These are phyloP conservation scores for Hemisphaericaspora subhashii DNA, from an alignment of 1,139 yeast genomes.

Conservation along the genomic window DNA sequence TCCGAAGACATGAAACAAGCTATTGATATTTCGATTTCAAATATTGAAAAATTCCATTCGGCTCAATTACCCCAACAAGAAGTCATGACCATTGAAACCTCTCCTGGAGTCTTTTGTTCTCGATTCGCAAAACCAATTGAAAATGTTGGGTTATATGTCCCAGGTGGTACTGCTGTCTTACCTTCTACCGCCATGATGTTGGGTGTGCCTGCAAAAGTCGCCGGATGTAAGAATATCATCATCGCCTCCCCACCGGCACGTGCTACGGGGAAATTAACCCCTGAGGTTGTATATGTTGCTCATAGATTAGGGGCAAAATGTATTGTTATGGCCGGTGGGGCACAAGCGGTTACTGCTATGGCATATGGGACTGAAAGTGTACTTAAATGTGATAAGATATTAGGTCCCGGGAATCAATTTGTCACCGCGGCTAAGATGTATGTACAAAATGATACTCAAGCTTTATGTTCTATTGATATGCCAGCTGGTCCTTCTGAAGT, in stretches of 20 bases:
- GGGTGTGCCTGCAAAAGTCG: conserved; percentile 99
- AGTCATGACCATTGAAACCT: conserved; percentile 82
- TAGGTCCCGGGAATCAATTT: conserved; percentile 99
- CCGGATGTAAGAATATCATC: conserved; percentile 92
- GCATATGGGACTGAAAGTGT: conserved; percentile 95
- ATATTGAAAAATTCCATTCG: conserved; percentile 87
- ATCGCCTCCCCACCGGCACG: conserved; percentile 97
- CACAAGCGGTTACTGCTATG: conserved; percentile 98
- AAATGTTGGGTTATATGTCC: conserved; percentile 91
- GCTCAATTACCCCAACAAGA: conserved; percentile 79
- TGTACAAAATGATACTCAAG: conserved; percentile 93
- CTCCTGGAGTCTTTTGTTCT: conserved; percentile 91
- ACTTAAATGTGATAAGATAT: conserved; percentile 91
- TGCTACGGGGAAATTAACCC: conserved; percentile 87
- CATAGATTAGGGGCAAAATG: conserved; percentile 89
- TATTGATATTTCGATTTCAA: conserved; percentile 83
- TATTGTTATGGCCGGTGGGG: conserved; percentile 96
- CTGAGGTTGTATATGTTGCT: conserved; percentile 97
- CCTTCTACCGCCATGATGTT: conserved; percentile 98
- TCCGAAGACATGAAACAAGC: conserved; percentile 79
- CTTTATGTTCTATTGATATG: conserved; percentile 95
- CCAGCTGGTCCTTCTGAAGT: conserved; percentile 99
- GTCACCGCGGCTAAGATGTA: conserved; percentile 99
- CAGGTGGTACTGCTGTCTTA: conserved; percentile 98
- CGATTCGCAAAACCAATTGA: conserved; percentile 95